Evolutionary conservation across 2,329 filamentous ascomycete species (phyloP).

Genomic region (Fusarium fujikuroi): DNA sequence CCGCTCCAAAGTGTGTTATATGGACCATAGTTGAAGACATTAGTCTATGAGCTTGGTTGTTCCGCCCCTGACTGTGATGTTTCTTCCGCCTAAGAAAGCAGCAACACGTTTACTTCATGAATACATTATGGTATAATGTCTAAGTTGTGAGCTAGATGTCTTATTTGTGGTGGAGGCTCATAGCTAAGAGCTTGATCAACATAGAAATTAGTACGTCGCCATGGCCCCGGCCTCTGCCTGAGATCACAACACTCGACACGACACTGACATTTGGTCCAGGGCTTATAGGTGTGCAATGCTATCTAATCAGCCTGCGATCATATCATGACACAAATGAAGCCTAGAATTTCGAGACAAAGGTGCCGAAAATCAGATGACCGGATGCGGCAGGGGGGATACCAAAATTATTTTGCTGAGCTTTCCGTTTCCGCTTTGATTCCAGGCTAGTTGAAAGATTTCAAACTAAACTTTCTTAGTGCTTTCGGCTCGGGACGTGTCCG

Average conservation of each 20-base stretch:
- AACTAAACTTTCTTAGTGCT: neutral
- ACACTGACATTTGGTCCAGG: neutral
- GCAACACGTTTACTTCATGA: no score
- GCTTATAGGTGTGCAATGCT: fast-evolving
- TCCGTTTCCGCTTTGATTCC: neutral
- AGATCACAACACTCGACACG: neutral
- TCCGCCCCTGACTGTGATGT: no score
- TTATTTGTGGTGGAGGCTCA: no score
- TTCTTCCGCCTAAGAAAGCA: no score
- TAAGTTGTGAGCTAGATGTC: no score
- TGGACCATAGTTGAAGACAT: no score
- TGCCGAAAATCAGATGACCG: neutral
- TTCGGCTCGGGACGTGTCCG: neutral
- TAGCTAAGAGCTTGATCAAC: no score
- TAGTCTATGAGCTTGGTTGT: no score
- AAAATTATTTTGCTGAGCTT: neutral
- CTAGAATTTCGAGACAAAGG: neutral
- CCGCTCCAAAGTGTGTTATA: neutral
- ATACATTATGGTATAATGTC: no score
- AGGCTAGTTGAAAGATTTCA: neutral
- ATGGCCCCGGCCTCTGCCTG: neutral
- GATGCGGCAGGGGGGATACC: no score
- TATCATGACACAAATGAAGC: neutral
- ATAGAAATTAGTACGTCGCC: neutral
- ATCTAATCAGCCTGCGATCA: neutral